Evolutionary conservation across 2,329 filamentous ascomycete species (phyloP), one percentile per base, ranked within the genome.

Genomic region (Zasmidium cellare): DNA sequence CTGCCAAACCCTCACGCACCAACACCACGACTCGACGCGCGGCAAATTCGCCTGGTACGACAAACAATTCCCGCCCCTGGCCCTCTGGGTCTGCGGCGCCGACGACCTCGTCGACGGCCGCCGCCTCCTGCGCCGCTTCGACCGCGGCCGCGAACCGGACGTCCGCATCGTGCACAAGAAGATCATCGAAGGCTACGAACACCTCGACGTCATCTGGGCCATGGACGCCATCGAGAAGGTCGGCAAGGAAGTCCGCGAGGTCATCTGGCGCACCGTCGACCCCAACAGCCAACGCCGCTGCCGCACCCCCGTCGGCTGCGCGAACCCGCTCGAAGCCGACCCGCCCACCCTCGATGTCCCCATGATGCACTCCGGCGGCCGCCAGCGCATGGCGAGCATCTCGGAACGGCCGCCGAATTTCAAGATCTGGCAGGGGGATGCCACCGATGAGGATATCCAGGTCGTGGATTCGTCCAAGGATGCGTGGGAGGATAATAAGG

Each of bases 131-230:
- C 80, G 84, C 19, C 82, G 93, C 1, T 89, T 97, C 63, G 83
- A 89, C 67, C 82, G 83, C 45, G 89, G 89, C 0, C 81, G 90
- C 23, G 93, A 97, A 73, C 93, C 93, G 1, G 81, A 91, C 69
- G 91, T 96, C 9, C 79, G 83, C 41, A 77, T 97, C 3, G 90
- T 96, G 3, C 90, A 96, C 75, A 83, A 84, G 62, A 96, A 91
- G 71, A 79, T 96, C 20, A 89, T 97, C 46, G 86, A 90, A 2
- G 90, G 88, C 48, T 96, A 96, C 72, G 93, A 97, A 76, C 93
- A 97, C 75, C 81, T 97, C 3, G 93, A 97, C 75, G 91, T 97
- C 1, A 86, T 97, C 38, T 97, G 93, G 93, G 92, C 92, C 0
- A 91, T 97, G 80, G 92, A 97, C 69, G 86, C 87, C 0, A 85